A percentile compares a stretch with the other conserved stretches of the same genome.
Conservation (phyloP, 169 alveolate genomes). For the Cyclospora cayetanensis region DNA sequence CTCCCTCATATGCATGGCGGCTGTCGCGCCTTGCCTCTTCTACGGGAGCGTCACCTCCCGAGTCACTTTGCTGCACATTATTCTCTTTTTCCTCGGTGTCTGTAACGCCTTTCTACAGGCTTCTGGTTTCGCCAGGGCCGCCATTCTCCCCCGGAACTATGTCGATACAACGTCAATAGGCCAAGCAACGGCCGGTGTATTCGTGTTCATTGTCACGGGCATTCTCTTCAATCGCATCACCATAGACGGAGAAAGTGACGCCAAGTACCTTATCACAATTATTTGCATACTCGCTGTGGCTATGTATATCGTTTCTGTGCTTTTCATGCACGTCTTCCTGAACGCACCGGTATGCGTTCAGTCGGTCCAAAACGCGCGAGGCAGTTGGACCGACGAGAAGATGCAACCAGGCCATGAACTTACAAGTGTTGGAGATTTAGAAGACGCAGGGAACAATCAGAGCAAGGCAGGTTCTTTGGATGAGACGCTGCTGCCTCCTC, state of each 20-base stretch:
- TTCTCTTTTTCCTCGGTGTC: constrained; percentile 23
- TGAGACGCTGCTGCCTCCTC: constrained; percentile 33
- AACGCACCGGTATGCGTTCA: constrained; percentile 36
- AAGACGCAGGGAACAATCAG: constrained; percentile 24
- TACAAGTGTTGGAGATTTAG: constrained; percentile 17
- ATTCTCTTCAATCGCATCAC: constrained; percentile 32
- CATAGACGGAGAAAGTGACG: constrained; percentile 19
- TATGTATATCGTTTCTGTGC: neutral
- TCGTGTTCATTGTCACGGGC: constrained; percentile 50
- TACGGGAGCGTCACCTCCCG: constrained; percentile 45
- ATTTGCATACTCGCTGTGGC: constrained; percentile 13
- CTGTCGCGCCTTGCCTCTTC: constrained; percentile 40
- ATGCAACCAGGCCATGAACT: neutral
- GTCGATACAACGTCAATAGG: constrained; percentile 52
- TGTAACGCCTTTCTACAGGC: constrained; percentile 41
- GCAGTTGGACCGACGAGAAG: constrained; percentile 5
- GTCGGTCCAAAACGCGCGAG: constrained; percentile 2
- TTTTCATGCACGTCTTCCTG: constrained; percentile 37
- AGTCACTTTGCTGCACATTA: neutral
- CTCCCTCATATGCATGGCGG: constrained; percentile 50
- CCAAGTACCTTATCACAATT: constrained; percentile 26
- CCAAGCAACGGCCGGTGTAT: constrained; percentile 44
- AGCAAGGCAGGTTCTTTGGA: constrained; percentile 24
- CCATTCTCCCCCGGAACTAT: constrained; percentile 50
- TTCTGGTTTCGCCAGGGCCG: constrained; percentile 54